Evolutionary conservation across 73 alveolate genomes (phyloP).

Genomic region (Symbiodinium pilosum): DNA sequence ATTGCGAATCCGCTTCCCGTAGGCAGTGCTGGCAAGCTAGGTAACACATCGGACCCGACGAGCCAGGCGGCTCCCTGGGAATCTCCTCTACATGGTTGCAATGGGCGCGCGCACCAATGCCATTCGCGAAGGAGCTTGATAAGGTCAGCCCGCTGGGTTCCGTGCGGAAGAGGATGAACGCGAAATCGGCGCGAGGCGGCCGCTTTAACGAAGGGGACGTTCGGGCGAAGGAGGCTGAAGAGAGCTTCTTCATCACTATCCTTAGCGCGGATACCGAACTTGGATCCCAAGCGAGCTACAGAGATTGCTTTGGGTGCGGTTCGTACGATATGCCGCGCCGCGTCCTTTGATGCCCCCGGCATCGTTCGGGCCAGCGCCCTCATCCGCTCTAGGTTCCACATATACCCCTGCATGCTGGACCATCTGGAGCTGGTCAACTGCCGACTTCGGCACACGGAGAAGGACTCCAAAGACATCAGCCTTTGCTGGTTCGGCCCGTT

Average conservation of each 20-base stretch:
- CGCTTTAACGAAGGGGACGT: neutral
- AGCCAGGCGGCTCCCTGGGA: neutral
- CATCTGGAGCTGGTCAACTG: neutral
- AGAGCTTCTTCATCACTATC: neutral
- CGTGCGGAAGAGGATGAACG: neutral
- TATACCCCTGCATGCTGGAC: neutral
- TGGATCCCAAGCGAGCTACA: neutral
- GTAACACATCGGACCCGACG: neutral
- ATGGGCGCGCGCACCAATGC: neutral
- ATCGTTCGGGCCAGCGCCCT: neutral
- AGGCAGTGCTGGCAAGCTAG: neutral
- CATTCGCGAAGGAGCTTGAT: neutral
- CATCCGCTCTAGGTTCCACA: neutral
- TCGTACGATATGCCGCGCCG: neutral
- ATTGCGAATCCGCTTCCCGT: neutral
- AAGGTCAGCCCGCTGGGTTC: neutral
- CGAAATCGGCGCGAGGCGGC: neutral
- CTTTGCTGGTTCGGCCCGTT: neutral
- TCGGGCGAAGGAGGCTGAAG: neutral
- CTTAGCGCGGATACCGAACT: neutral
- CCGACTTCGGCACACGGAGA: neutral
- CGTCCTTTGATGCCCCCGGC: neutral
- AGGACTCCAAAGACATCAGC: neutral
- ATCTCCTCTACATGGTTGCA: slow-evolving; percentile 1
- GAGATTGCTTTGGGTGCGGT: neutral